Base-by-base conservation (phyloP, 352 stramenopile species). In the Blastocystis sp. region DNA sequence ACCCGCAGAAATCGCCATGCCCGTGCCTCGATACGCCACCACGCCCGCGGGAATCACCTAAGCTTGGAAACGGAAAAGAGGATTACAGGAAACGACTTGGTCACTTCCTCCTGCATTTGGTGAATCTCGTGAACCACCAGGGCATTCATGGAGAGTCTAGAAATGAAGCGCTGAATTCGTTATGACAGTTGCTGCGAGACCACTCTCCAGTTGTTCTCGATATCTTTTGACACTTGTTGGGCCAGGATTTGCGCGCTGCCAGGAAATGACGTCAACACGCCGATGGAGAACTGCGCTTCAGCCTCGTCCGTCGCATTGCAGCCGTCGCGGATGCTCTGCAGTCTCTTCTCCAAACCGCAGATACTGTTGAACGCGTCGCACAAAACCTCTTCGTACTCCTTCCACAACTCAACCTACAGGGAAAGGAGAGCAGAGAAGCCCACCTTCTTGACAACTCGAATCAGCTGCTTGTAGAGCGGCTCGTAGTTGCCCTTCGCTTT, bases 381-480 rank as follows among this genome's bases (percentile, higher is more conserved):
- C 59, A 85, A 39, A 21, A 67, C 50, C 10, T 70, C 51, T 39
- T 85, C 74, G 45, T 85, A 85, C 29, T 85, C 74, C 39, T 59
- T 66, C 74, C 74, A 85, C 33, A n/a, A 19, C 12, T 85, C 74
- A 1, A 85, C 74, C 74, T 85, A 85, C 45, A 24, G 19, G 31
- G 29, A 39, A n/a, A 39, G 1, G 37, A 39, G 21, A 10, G n/a
- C 19, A 3, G 70, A 3, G n/a, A 26, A 24, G 19, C 9, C 13
- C 66, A 85, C 74, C 51, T 85, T 85, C 55, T 85, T 85, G 26
- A 85, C 67, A 37, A 69, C 74, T 16, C 74, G 74, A 26, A 85
- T 39, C 31, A 85, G 50, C 51, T 70, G 26, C 61, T 85, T 85
- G 51, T 55, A 85, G 19, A 59, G 50, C 4, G 65, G 35, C 1